Base-by-base conservation (phyloP, 371 early-diverging fungal genomes). In the Saksenaea vasiformis region DNA sequence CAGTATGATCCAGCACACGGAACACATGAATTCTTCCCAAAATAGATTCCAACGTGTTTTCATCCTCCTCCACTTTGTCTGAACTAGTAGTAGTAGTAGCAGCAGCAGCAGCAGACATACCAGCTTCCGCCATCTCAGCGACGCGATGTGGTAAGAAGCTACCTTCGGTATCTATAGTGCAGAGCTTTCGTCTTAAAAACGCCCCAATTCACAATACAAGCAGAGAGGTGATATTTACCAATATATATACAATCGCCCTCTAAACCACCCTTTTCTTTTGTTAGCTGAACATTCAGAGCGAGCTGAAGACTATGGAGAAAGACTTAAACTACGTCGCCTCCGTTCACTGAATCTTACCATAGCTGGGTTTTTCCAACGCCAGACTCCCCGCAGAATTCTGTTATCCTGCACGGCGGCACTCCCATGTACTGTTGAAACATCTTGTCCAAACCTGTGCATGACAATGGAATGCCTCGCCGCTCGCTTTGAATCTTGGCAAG, bases 361-460 rank as follows among this genome's bases (percentile, higher is more conserved):
- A 88, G 41, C 61, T 90, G 89, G 11, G 90, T 87, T 63, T 90
- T 91, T 0, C 91, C 91, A 19, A 86, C 62, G 1, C 88, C 88
- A 1, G 89, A 84, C 36, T 83, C 79, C 8, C 90, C 91, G 65
- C 85, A 86, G 28, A 90, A 64, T 61, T 91, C 91, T 4, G 86
- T 84, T 1, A 91, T 78, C 43, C 69, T 67, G 8, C 80, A 79
- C 26, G 71, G 47, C 0, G 86, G 77, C 8, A 90, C 62, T 3
- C 90, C 90, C 19, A 54, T 19, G 3, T 74, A 47, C 10, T 47
- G 51, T 9, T 22, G 82, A 14, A 87, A 65, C 54, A 88, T n/a
- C 5, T 54, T 57, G 61, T 89, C 82, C 7, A 89, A 24, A 7
- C 72, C 71, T 7, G 56, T 36, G 3, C 73, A 80, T 7, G 76